Evolutionary conservation across 768 basidiomycete genomes (phyloP), one percentile per base, ranked within the genome.

Genomic region (Mycena galericulata): DNA sequence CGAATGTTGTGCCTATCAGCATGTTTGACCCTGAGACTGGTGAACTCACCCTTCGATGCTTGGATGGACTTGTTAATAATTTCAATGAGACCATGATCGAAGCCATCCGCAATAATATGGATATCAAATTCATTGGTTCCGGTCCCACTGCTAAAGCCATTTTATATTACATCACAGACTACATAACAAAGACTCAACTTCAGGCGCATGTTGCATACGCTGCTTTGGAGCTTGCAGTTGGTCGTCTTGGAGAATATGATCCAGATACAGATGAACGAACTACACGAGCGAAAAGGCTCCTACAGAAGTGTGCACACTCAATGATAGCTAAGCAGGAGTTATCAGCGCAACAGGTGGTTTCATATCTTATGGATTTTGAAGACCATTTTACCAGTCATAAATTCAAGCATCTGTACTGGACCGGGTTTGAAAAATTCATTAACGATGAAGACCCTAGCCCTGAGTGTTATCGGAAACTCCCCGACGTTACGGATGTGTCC

Each of bases 101-200:
- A 36, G 34, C 34, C 34, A 36, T 36, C 34, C 34, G 34, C 34
- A 36, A 36, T 36, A 36, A 36, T 36, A 36, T 36, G 34, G 34
- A 36, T 36, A 36, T 36, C 22, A 65, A 65, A 29, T 60, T 60
- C 20, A 60, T 60, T 6, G 74, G 73, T 0, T 80, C 76, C 0
- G 79, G 79, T 0, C 62, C 66, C 17, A 64, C 70, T 0, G 78
- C 77, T 0, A 81, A 79, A 57, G 80, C 77, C 0, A 46, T 79
- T 0, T 56, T 81, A 0, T 80, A 72, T 50, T 81, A 82, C 29
- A 72, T 80, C 1, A 81, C 77, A 0, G 81, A 82, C 43, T 81
- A 82, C 47, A 79, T 82, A 5, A 81, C 78, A 0, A 82, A 81
- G 56, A 34, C 65, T 3, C 38, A 73, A 8, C 26, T 79, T 7